Percentiles rank a stretch among this genome's conserved stretches.
phyloP scores from a whole-genome alignment of 108 stramenopile genomes.

The Chaetoceros tenuissimus region DNA sequence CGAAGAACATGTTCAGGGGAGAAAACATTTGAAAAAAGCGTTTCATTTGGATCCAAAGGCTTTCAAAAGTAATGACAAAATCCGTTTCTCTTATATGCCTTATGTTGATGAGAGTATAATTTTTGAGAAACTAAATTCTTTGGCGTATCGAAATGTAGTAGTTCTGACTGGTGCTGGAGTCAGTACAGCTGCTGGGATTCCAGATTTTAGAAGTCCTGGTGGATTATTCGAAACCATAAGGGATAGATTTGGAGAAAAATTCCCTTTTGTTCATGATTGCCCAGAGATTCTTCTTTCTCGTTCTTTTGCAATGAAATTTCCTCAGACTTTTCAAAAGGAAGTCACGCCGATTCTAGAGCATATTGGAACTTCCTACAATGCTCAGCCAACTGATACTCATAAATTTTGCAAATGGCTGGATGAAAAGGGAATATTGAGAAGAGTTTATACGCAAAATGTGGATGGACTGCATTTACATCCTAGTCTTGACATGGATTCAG shows the following conservation, averaged over 20 bases:
- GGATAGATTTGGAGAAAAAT: background rate
- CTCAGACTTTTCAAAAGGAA: conserved; percentile 12
- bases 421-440: conserved; percentile 26
- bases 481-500: too few relatives aligned
- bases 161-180: conserved; percentile 75
- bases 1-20: too few relatives aligned
- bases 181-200: conserved; percentile 55
- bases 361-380: conserved; percentile 49
- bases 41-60: too few relatives aligned
- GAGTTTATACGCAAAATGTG: conserved; percentile 81
- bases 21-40: too few relatives aligned
- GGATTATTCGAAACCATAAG: conserved; percentile 2
- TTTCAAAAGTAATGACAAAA: too few relatives aligned
- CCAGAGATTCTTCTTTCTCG: background rate
- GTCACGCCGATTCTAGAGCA: conserved; percentile 75
- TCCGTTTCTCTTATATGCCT: too few relatives aligned
- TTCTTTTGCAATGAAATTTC: background rate
- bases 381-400: conserved; percentile 4
- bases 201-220: conserved; percentile 55
- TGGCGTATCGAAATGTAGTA: conserved; percentile 40
- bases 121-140: too few relatives aligned
- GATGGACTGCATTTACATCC: conserved; percentile 82
- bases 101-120: too few relatives aligned
- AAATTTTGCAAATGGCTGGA: too few relatives aligned
- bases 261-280: background rate